Evolutionary conservation across 225 moss, liverwort and hornwort species (phyloP).

Genomic region (Marchantia polymorpha): DNA sequence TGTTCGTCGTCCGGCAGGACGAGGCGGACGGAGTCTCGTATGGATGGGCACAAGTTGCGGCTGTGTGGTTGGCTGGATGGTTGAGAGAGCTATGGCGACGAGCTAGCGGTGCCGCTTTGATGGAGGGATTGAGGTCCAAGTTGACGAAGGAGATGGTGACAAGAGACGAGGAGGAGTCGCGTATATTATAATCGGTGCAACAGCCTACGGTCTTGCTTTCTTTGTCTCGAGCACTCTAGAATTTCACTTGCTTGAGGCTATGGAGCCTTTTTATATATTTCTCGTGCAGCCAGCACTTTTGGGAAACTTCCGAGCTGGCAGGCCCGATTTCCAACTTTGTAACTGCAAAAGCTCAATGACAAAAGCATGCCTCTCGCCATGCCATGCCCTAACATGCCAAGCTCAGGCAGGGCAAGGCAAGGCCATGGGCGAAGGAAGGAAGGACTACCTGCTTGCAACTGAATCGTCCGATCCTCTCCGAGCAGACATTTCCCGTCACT

Average conservation of each 20-base stretch:
- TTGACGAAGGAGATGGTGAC: not conserved
- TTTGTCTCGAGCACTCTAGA: not conserved
- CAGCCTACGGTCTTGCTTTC: not conserved
- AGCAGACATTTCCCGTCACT: too few species aligned
- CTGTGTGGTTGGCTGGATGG: not conserved
- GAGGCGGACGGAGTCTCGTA: not conserved
- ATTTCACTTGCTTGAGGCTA: too few species aligned
- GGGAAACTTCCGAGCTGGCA: not conserved
- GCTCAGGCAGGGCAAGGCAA: too few species aligned
- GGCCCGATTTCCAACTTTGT: conserved; percentile 1
- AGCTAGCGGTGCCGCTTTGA: not conserved
- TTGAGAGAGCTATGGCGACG: not conserved
- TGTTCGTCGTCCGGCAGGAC: too few species aligned
- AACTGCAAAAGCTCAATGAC: conserved; percentile 6
- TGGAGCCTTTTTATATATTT: not conserved
- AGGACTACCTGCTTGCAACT: not conserved
- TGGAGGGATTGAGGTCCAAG: too few species aligned
- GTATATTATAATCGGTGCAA: not conserved
- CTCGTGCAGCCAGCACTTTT: not conserved
- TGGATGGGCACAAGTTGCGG: not conserved
- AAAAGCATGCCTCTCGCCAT: not conserved
- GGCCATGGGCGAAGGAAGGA: not conserved
- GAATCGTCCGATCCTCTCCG: not conserved
- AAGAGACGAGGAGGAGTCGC: too few species aligned
- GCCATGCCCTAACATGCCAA: not conserved